Conservation (phyloP, 306 rosid genomes). For the Prinsepia uniflora region DNA sequence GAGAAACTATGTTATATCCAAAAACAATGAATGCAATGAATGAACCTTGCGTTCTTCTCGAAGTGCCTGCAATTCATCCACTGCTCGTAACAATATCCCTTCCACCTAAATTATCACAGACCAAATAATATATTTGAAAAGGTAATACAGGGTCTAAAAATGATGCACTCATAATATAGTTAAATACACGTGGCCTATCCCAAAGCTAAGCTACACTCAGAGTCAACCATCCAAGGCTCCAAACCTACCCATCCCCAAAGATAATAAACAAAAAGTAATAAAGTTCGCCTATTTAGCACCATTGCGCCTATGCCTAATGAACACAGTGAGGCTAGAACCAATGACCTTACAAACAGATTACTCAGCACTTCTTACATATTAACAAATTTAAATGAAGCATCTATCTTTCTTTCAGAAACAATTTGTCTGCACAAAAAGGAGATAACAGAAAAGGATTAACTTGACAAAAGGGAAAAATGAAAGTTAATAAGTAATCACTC, state of each 20-base stretch:
- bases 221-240: neutral
- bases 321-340: neutral
- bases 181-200: neutral
- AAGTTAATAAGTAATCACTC: neutral
- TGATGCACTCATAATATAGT: neutral
- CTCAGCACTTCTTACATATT: neutral
- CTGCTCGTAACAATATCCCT: slow-evolving; percentile 82
- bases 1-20: neutral
- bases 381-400: neutral
- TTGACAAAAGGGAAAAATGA: neutral
- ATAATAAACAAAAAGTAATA: neutral
- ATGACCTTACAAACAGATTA: neutral
- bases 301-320: neutral
- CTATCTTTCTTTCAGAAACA: neutral
- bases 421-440: neutral
- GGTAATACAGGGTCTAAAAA: neutral
- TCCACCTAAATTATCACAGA: slow-evolving; percentile 56
- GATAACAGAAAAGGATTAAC: neutral
- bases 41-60: slow-evolving; percentile 88
- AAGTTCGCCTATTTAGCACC: neutral
- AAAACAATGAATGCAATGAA: neutral
- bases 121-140: slow-evolving; percentile 6
- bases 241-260: neutral
- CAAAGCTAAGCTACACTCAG: neutral
- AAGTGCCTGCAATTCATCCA: slow-evolving; percentile 71